Evolutionary conservation across 1,284 basidiomycete species (phyloP).

Genomic region (Boletus hoseneyae): DNA sequence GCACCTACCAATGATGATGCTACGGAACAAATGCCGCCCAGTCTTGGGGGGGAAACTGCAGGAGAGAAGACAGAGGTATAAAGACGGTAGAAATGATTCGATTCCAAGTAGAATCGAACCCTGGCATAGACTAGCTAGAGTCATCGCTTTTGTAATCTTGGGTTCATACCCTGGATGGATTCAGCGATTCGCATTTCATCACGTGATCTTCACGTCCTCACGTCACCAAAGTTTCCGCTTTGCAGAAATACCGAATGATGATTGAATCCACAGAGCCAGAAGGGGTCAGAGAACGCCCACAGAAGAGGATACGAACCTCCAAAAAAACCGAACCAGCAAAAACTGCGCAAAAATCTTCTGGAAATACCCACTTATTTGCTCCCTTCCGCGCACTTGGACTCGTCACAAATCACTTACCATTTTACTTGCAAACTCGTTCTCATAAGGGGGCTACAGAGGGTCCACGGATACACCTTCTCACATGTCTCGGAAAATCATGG

Average conservation of each 20-base stretch:
- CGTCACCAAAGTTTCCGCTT: background rate
- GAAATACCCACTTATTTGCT: slow-evolving; percentile 71
- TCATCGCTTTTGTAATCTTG: background rate
- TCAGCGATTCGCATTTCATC: background rate
- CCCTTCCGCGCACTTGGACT: slow-evolving; percentile 95
- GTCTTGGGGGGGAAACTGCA: background rate
- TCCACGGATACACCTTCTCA: slow-evolving; percentile 80
- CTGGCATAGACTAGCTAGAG: slow-evolving; percentile 4
- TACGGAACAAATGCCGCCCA: slow-evolving; percentile 3
- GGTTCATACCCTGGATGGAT: no score
- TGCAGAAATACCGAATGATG: slow-evolving; percentile 17
- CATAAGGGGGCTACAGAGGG: slow-evolving; percentile 85
- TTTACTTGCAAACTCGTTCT: slow-evolving; percentile 83
- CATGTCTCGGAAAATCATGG: slow-evolving; percentile 90
- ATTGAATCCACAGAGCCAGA: slow-evolving; percentile 13
- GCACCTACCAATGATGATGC: slow-evolving; percentile 1
- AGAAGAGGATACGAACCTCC: slow-evolving; percentile 21
- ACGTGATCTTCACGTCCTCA: slow-evolving; percentile 6
- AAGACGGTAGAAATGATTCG: background rate
- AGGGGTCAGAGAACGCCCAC: slow-evolving; percentile 19
- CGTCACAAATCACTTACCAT: slow-evolving; percentile 90
- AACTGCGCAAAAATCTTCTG: slow-evolving; percentile 7
- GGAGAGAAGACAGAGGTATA: background rate
- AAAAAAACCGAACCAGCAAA: slow-evolving; percentile 4
- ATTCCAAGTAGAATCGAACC: background rate